Evolutionary conservation across 768 basidiomycete genomes (phyloP).

Genomic region (Auricularia auricula-judae): DNA sequence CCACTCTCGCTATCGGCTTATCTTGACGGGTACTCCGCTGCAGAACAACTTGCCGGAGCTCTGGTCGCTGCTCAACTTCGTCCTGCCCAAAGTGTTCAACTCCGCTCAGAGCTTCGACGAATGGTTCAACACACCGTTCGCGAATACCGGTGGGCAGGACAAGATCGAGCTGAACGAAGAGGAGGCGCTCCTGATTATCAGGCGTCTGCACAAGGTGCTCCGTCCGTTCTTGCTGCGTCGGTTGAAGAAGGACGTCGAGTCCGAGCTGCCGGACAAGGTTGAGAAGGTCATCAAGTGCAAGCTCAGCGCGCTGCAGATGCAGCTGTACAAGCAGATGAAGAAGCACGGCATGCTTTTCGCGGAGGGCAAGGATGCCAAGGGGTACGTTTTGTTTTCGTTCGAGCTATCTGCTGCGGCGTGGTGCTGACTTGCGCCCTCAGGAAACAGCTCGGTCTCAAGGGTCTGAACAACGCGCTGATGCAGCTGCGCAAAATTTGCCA

Average conservation of each 20-base stretch:
- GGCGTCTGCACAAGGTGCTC: slow-evolving; percentile 91
- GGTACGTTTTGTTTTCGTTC: slow-evolving; percentile 33
- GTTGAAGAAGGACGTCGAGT: slow-evolving; percentile 94
- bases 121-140: slow-evolving; percentile 99
- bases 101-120: slow-evolving; percentile 99
- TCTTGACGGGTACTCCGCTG: slow-evolving; percentile 89
- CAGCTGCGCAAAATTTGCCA: slow-evolving; percentile 97
- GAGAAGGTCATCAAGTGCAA: slow-evolving; percentile 96
- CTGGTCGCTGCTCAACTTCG: slow-evolving; percentile 93
- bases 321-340: slow-evolving; percentile 96
- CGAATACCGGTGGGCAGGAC: slow-evolving; percentile 94
- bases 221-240: slow-evolving; percentile 87
- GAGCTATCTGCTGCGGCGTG: neutral
- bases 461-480: slow-evolving; percentile 91
- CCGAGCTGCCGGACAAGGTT: slow-evolving; percentile 91
- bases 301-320: slow-evolving; percentile 86
- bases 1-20: slow-evolving; percentile 84
- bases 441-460: slow-evolving; percentile 71
- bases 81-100: slow-evolving; percentile 91
- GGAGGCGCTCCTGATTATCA: slow-evolving; percentile 94
- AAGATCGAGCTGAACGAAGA: slow-evolving; percentile 99
- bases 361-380: slow-evolving; percentile 62
- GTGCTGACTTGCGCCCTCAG: slow-evolving; percentile 27
- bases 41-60: slow-evolving; percentile 96
- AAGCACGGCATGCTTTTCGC: slow-evolving; percentile 85